Base-by-base conservation (phyloP, 163 green algal species). In the Chloromonas sp. region DNA sequence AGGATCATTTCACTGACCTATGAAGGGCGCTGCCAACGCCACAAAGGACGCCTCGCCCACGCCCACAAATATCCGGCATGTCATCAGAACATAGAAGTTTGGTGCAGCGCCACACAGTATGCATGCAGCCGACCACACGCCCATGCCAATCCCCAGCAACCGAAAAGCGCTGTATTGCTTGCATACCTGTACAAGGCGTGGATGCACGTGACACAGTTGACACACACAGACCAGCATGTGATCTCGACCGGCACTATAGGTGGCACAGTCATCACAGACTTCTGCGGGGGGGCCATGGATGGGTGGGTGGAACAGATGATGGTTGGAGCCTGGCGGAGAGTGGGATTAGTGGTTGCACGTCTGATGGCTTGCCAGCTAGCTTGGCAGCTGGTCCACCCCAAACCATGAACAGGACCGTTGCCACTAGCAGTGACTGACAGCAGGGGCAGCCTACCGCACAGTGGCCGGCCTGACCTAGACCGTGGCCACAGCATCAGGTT, bases 11-110 rank as follows among this genome's bases (percentile, higher is more conserved):
- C 59, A 61, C 86, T 61, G 61, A 93, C 90, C 91, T 60, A 99
- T 98, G 87, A 98, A 99, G 1, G 97, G 95, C 2, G 97, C 90
- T 1, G 96, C 96, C 2, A 99, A 89, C 0, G 94, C 92, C 1
- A 99, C 93, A 84, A 99, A 99, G 0, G 93, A 97, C 0, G 97
- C 97, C 92, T 99, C 97, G 0, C 97, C 97, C 14, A 98, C 93
- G 2, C 97, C 97, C 14, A 99, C 96, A 36, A 95, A 88, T 84
- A 92, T 94, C 14, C 97, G 90, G 71, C 87, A 94, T 1, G 92
- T 8, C 3, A 95, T 86, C 15, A 98, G 88, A 8, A 84, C 87
- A 0, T 62, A 79, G 78, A 97, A 98, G 60, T 89, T 91, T 3
- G 87, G 84, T 0, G 94, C 87, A 2, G 95, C 36, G 36, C 90